phyloP scores from a whole-genome alignment of 805 yeast species.

The Yarrowia sp. region DNA sequence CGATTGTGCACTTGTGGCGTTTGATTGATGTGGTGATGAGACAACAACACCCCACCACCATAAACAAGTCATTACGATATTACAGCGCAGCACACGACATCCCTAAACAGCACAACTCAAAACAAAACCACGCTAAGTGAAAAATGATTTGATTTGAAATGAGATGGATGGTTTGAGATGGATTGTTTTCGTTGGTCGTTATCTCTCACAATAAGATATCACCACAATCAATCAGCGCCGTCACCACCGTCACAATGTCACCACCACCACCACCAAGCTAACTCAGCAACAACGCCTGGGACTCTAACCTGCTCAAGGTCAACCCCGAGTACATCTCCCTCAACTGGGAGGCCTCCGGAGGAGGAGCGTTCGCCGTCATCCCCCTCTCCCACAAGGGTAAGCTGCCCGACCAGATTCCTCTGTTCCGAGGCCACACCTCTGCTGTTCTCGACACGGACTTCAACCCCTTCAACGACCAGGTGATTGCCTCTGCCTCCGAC shows the following conservation, averaged over 20 bases:
- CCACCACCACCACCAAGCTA: slow-evolving; percentile 45
- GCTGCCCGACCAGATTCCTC: slow-evolving; percentile 87
- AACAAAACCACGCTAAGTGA: background rate
- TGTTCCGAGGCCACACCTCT: slow-evolving; percentile 94
- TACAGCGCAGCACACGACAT: background rate
- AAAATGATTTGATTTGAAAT: too few relatives aligned
- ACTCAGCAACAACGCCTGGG: slow-evolving; percentile 84
- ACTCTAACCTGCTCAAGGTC: slow-evolving; percentile 80
- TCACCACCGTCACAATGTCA: too few relatives aligned
- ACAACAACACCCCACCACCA: background rate
- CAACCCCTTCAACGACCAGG: slow-evolving; percentile 79
- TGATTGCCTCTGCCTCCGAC: slow-evolving; percentile 75
- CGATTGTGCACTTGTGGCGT: background rate
- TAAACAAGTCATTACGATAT: background rate
- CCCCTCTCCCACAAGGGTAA: slow-evolving; percentile 86
- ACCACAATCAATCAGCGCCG: too few relatives aligned
- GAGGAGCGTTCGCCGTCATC: slow-evolving; percentile 95
- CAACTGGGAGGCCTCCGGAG: slow-evolving; percentile 94
- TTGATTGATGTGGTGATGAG: background rate
- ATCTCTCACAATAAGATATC: too few relatives aligned
- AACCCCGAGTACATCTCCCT: slow-evolving; percentile 84
- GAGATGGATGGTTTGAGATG: too few relatives aligned
- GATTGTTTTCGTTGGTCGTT: too few relatives aligned
- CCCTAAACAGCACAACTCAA: slow-evolving; percentile 6
- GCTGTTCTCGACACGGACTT: slow-evolving; percentile 94